Conservation (phyloP, 2,329 filamentous ascomycete species). For the Mollisiaceae sp. region DNA sequence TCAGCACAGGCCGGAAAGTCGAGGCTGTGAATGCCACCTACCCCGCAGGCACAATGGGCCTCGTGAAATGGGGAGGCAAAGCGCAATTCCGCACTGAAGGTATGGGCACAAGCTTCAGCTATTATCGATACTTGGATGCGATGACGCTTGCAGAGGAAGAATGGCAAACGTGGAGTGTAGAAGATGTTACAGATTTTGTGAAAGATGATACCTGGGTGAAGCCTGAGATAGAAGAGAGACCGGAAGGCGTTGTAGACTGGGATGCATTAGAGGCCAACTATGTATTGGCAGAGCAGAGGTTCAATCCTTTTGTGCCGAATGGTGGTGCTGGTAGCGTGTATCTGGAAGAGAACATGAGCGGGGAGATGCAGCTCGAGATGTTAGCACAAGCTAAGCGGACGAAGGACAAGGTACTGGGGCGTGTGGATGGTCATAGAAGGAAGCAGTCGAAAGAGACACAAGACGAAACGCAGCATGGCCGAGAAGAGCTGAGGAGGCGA, state of each 20-base stretch:
- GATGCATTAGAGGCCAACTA: constrained; percentile 29
- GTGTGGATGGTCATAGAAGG: neutral
- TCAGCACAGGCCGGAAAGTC: constrained; percentile 27
- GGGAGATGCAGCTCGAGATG: neutral
- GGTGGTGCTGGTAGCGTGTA: neutral
- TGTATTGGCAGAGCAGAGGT: constrained; percentile 21
- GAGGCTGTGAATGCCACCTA: constrained; percentile 38
- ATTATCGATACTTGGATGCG: constrained; percentile 26
- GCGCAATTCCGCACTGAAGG: constrained; percentile 23
- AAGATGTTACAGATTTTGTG: constrained; percentile 24
- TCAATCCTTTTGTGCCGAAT: constrained; percentile 3
- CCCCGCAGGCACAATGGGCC: constrained; percentile 36
- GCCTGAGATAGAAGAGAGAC: constrained; percentile 31
- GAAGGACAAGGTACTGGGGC: neutral
- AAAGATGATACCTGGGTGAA: constrained; percentile 33
- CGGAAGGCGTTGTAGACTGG: constrained; percentile 36
- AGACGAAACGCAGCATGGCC: no score
- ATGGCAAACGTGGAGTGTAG: constrained; percentile 23
- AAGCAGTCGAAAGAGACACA: neutral
- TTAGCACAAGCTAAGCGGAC: neutral
- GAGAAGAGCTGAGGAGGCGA: no score
- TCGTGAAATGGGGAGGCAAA: constrained; percentile 37
- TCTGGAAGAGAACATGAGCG: neutral
- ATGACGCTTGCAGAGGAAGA: constrained; percentile 17
- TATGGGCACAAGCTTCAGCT: constrained; percentile 23